A percentile compares a stretch with the other conserved stretches of the same genome.
Conservation (phyloP, 2,329 filamentous ascomycete species). For the Volutella citrinella region DNA sequence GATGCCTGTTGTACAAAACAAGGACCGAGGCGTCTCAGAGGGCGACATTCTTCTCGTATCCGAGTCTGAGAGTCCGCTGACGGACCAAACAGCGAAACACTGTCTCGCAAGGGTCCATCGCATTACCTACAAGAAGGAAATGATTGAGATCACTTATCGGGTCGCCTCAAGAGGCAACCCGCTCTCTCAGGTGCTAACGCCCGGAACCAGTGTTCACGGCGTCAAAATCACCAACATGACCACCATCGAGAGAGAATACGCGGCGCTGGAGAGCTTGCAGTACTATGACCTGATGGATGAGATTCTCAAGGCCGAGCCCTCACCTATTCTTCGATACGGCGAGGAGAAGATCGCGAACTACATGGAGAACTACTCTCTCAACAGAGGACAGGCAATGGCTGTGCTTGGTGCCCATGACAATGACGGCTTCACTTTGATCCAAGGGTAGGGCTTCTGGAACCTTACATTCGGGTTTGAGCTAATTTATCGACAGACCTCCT, state of each 20-base stretch:
- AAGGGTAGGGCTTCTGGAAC: conserved; percentile 57
- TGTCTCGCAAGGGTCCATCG: conserved; percentile 83
- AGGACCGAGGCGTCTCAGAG: conserved; percentile 71
- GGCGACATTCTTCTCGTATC: conserved; percentile 89
- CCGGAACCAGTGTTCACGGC: conserved; percentile 67
- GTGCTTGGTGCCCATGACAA: conserved; percentile 92
- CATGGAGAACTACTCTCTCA: conserved; percentile 77
- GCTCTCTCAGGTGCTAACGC: conserved; percentile 61
- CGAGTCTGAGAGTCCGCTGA: conserved; percentile 67
- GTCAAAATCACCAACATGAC: conserved; percentile 90
- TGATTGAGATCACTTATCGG: conserved; percentile 81
- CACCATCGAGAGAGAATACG: conserved; percentile 93
- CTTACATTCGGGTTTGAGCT: conserved; percentile 18
- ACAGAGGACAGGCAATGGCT: conserved; percentile 84
- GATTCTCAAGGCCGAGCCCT: conserved; percentile 84
- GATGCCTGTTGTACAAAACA: conserved; percentile 67
- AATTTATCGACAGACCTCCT: conserved; percentile 63
- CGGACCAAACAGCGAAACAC: conserved; percentile 63
- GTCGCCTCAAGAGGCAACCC: conserved; percentile 66
- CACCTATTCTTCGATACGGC: conserved; percentile 78
- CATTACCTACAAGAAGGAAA: conserved; percentile 75
- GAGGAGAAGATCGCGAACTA: conserved; percentile 68
- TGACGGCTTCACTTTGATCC: conserved; percentile 93
- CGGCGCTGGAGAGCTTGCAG: conserved; percentile 82
- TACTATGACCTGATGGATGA: conserved; percentile 97